Evolutionary conservation across 345 rosid genomes (phyloP).

Genomic region (Populus tremula): DNA sequence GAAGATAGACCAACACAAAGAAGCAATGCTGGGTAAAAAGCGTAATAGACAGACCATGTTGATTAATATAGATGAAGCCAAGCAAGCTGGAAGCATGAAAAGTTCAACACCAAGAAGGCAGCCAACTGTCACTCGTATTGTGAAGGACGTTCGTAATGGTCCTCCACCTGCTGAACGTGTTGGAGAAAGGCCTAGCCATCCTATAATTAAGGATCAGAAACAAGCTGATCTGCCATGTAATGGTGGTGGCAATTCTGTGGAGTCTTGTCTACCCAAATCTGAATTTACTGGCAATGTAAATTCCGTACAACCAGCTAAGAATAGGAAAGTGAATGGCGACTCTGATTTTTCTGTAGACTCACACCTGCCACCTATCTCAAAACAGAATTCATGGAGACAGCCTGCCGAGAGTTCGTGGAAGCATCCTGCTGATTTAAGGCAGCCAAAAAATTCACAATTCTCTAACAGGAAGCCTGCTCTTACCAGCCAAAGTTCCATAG

Average conservation of each 20-base stretch:
- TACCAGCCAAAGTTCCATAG: constrained; percentile 57
- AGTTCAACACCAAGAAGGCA: constrained; percentile 77
- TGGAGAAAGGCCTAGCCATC: constrained; percentile 51
- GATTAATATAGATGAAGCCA: constrained; percentile 88
- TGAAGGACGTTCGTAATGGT: constrained; percentile 62
- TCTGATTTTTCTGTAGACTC: constrained; percentile 54
- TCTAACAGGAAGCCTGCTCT: constrained; percentile 55
- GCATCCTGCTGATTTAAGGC: constrained; percentile 61
- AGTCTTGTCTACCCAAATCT: constrained; percentile 49
- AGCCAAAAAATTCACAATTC: constrained; percentile 45
- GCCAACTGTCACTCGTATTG: constrained; percentile 62
- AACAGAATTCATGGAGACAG: constrained; percentile 85
- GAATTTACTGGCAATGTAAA: constrained; percentile 69
- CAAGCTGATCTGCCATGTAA: constrained; percentile 47
- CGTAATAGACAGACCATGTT: constrained; percentile 91
- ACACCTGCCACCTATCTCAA: constrained; percentile 47
- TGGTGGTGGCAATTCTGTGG: constrained; percentile 51
- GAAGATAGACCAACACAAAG: constrained; percentile 88
- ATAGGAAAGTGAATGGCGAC: constrained; percentile 59
- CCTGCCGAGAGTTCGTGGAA: constrained; percentile 35
- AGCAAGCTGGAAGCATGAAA: constrained; percentile 77
- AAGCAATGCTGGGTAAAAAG: constrained; percentile 95
- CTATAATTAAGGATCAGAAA: constrained; percentile 53
- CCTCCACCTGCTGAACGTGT: constrained; percentile 47
- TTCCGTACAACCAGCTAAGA: constrained; percentile 46